Evolutionary conservation across 805 yeast species (phyloP).

Genomic region (Sugiyamaella chiloensis): DNA sequence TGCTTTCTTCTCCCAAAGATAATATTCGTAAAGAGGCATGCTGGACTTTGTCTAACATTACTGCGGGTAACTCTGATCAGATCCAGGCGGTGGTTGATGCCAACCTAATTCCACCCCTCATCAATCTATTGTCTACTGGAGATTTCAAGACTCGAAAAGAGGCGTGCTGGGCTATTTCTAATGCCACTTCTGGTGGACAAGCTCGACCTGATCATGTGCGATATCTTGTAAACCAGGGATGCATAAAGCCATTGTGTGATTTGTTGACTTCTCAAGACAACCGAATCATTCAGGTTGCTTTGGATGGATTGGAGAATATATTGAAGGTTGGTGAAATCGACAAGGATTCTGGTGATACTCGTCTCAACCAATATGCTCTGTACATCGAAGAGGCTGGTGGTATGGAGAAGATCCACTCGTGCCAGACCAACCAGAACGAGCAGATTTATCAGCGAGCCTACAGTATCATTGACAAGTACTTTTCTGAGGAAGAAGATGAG

Average conservation of each 20-base stretch:
- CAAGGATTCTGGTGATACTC: slow-evolving; percentile 67
- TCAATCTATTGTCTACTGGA: slow-evolving; percentile 71
- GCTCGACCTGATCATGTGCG: slow-evolving; percentile 89
- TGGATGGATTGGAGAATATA: slow-evolving; percentile 92
- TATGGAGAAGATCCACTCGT: slow-evolving; percentile 89
- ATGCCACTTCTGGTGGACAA: slow-evolving; percentile 95
- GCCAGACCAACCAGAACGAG: slow-evolving; percentile 89
- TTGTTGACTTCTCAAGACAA: slow-evolving; percentile 82
- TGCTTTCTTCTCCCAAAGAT: slow-evolving; percentile 82
- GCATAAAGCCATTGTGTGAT: slow-evolving; percentile 96
- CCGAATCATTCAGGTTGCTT: slow-evolving; percentile 88
- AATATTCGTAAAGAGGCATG: slow-evolving; percentile 95
- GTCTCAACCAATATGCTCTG: slow-evolving; percentile 81
- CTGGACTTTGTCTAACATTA: slow-evolving; percentile 97
- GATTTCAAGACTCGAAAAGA: slow-evolving; percentile 96
- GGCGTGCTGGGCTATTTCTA: slow-evolving; percentile 99
- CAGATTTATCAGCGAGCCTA: slow-evolving; percentile 90
- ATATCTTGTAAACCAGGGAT: slow-evolving; percentile 90
- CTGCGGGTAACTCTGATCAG: slow-evolving; percentile 95
- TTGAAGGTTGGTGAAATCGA: slow-evolving; percentile 92
- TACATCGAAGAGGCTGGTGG: slow-evolving; percentile 98
- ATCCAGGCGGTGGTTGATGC: slow-evolving; percentile 96
- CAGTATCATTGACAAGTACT: slow-evolving; percentile 85
- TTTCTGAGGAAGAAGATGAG: slow-evolving; percentile 68
- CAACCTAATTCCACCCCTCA: slow-evolving; percentile 86